Conservation (phyloP, 176 grass and related monocot genomes). For the Rhynchospora tenuis region DNA sequence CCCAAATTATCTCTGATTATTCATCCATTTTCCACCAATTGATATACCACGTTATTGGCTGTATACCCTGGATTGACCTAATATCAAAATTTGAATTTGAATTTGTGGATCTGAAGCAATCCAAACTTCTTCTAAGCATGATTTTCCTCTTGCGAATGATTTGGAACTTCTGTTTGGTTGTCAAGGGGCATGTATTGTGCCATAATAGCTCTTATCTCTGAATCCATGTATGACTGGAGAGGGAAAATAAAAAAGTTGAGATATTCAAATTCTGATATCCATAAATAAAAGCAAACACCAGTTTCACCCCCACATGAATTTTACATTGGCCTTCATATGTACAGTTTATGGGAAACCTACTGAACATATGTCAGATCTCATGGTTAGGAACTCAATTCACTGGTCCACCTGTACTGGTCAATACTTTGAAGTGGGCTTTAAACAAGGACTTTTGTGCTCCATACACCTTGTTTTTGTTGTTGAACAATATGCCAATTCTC, state of each 20-base stretch:
- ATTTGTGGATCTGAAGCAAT: not conserved
- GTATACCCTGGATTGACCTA: not conserved
- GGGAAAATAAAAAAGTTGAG: not conserved
- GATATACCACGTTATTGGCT: not conserved
- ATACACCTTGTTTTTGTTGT: not conserved
- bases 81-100: not conserved
- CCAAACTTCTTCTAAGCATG: not conserved
- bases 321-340: not conserved
- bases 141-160: slow-evolving; percentile 12
- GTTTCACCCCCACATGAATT: not conserved
- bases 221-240: slow-evolving; percentile 24
- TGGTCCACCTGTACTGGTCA: not conserved
- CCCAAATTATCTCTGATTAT: not conserved
- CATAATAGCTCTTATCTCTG: slow-evolving; percentile 27
- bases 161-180: slow-evolving; percentile 4
- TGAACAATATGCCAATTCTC: not conserved
- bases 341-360: not conserved
- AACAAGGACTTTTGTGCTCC: not conserved
- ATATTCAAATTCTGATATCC: not conserved
- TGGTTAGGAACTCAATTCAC: not conserved
- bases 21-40: not conserved
- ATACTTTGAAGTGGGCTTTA: not conserved
- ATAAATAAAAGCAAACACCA: not conserved
- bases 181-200: slow-evolving; percentile 27
- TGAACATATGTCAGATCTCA: not conserved